Evolutionary conservation across 192 early-diverging fungal species (phyloP), one percentile per base, ranked within the genome.

Genomic region (Coemansia sp.): DNA sequence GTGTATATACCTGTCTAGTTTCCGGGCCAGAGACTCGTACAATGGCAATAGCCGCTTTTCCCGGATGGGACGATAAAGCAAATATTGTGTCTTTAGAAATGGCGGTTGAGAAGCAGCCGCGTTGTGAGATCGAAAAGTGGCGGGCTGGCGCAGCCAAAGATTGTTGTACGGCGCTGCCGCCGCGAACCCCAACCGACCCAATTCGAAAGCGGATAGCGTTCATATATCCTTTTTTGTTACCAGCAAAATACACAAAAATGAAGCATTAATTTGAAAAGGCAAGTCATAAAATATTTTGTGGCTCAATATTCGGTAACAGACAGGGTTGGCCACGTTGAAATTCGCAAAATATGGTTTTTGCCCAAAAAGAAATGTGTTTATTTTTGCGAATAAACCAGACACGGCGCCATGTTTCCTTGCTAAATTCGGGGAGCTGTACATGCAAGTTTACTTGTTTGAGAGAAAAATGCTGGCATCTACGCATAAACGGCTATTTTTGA

Each of bases 41-140:
- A 19, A 93, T 83, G n/a, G 88, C 91, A 12, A 93, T 84, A 1
- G 89, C 91, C 1, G 91, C 87, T 62, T 90, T 91, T 19, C 91
- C 89, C 17, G 86, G 87, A 8, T 82, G 84, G 6, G 88, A 84
- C 6, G 89, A 89, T 9, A 91, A 71, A 0, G 91, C 91, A 82
- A 82, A 91, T 41, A 93, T 90, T 2, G 91, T 91, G 63, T 85
- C 78, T 4, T 25, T 47, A 2, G 25, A 3, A 14, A 25, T 24
- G 5, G 10, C 25, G 19, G 23, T 55, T 55, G 27, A 3, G 22
- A 10, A 32, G 23, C 21, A 25, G 23, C 53, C 0, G 27, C 24
- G 23, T 21, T 25, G 53, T 25, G 27, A 15, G 23, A 55, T 55
- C 27, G 51, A 25, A 52, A 52, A 32, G 27, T 14, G 27, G 53